A percentile compares a stretch with the other conserved stretches of the same genome.
phyloP scores from a whole-genome alignment of 805 yeast genomes.

The Ogataea salicorniae region DNA sequence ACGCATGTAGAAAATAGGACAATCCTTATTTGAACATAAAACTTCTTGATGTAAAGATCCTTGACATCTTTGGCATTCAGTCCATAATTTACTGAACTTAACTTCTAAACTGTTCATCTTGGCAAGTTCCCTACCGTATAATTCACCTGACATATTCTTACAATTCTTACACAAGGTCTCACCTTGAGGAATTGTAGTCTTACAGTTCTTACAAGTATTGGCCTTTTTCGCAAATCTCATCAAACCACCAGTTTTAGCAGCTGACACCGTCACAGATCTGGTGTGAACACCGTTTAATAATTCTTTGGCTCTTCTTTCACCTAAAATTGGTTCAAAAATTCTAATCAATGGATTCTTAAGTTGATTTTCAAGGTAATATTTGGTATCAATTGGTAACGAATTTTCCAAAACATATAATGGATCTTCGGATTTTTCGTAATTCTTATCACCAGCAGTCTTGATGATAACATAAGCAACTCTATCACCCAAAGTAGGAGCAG shows the following conservation, averaged over 20 bases:
- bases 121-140: constrained; percentile 77
- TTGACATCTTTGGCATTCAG: constrained; percentile 96
- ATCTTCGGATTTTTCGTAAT: constrained; percentile 95
- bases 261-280: constrained; percentile 63
- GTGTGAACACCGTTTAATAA: constrained; percentile 82
- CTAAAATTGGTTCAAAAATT: constrained; percentile 92
- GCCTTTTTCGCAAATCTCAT: constrained; percentile 90
- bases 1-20: constrained; percentile 97
- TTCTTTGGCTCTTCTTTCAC: constrained; percentile 76
- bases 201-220: constrained; percentile 85
- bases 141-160: constrained; percentile 60
- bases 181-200: constrained; percentile 62
- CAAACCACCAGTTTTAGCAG: constrained; percentile 74
- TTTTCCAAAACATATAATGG: constrained; percentile 91
- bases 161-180: constrained; percentile 69
- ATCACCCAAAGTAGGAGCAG: constrained; percentile 95
- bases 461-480: constrained; percentile 96
- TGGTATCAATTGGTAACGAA: constrained; percentile 89
- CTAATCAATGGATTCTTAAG: constrained; percentile 87
- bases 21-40: constrained; percentile 89
- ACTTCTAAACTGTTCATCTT: constrained; percentile 76
- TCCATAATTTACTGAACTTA: constrained; percentile 87
- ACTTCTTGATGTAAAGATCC: constrained; percentile 96
- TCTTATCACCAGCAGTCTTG: constrained; percentile 74
- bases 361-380: constrained; percentile 88